Percentiles rank a stretch among this genome's conserved stretches.
These are phyloP conservation scores for Penicillium crustosum DNA, from an alignment of 2,329 filamentous ascomycete species.

Conservation along the genomic window DNA sequence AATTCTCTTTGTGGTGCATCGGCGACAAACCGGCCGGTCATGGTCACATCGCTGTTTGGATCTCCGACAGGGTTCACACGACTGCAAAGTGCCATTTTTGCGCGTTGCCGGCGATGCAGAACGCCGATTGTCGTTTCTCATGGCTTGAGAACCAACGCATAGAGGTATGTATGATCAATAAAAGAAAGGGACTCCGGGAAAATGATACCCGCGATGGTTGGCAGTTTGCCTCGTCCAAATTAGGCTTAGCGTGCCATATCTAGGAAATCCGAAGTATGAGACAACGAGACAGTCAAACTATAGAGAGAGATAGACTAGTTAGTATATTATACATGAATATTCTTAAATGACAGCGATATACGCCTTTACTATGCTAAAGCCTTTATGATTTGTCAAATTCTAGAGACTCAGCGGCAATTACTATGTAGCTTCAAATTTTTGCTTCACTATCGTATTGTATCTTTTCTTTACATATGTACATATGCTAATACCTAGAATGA, in stretches of 20 bases:
- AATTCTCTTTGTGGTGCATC: slow-evolving; percentile 34
- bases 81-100: slow-evolving; percentile 39
- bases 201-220: not conserved
- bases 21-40: slow-evolving; percentile 34
- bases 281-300: not conserved
- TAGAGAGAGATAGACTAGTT: too few relatives aligned
- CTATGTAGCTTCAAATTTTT: too few relatives aligned
- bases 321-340: too few relatives aligned
- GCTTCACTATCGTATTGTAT: not conserved
- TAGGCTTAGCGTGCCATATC: slow-evolving; percentile 2
- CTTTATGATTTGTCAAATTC: too few relatives aligned
- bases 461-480: not conserved
- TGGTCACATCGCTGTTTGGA: slow-evolving; percentile 41
- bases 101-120: slow-evolving; percentile 32
- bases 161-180: not conserved
- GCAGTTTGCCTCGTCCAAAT: not conserved
- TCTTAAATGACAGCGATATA: too few relatives aligned
- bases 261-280: not conserved
- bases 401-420: too few relatives aligned
- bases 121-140: slow-evolving; percentile 22
- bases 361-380: too few relatives aligned
- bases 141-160: slow-evolving; percentile 5
- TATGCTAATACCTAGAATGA: not conserved
- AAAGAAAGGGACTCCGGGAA: not conserved
- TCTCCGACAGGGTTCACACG: slow-evolving; percentile 41